Base-by-base conservation (phyloP, 805 yeast genomes). In the Ogataea wickerhamii region DNA sequence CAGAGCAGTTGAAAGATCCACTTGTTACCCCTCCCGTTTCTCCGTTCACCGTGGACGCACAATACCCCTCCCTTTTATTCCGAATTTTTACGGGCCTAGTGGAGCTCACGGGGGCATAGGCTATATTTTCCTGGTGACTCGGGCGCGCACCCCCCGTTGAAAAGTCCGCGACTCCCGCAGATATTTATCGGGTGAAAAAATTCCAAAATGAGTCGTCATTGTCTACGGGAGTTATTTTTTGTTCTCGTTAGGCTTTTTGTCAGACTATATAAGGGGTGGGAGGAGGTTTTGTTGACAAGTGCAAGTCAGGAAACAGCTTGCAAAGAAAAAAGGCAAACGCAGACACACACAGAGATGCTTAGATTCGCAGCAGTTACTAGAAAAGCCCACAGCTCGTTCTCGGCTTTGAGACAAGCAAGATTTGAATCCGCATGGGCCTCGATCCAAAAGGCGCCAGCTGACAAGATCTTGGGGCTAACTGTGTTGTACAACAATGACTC, bases 391-490 rank as follows among this genome's bases (percentile, higher is more conserved):
- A 29, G 43, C 11, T 29, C 35, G 13, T 32, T 44, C 8, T 26
- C n/a, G 8, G 16, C 29, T 6, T 11, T 26, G 29, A 26, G n/a
- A 13, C 29, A 26, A 14, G n/a, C 29, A 8, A 56, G 61, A 51
- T 32, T 25, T 37, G 45, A 49, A 30, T 55, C 61, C 12, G 56
- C 43, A 19, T 58, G 63, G 63, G 59, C 61, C 6, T 32, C 44
- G 20, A 43, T 58, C 16, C 41, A 54, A 29, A 40, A 47, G 49
- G 87, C 86, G 6, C 93, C 95, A 33, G 87, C 95, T 13, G 97
- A 88, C 63, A 87, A 88, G 52, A 87, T 88, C 56, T 64, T 82
- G 48, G 87, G 96, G 25, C 74, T 87, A 51, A 75, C 87, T 31
- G 88, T 81, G 55, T 78, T 82, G 24, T 91, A 69, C 72, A 74